Conservation (phyloP, 2,329 filamentous ascomycete genomes). For the Penicillium sp. region DNA sequence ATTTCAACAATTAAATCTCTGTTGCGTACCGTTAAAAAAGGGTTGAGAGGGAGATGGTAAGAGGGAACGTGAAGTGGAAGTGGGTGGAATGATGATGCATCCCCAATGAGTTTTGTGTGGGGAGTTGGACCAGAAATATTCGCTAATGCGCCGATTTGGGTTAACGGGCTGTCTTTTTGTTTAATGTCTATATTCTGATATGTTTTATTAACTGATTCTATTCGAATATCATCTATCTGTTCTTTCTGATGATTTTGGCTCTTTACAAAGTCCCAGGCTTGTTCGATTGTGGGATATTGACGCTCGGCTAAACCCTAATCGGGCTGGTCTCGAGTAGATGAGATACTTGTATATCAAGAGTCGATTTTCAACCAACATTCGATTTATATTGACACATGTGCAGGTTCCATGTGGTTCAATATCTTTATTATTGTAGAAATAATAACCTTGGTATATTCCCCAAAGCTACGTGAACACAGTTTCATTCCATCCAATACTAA, state of each 20-base stretch:
- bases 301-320: slow-evolving; percentile 43
- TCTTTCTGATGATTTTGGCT: not conserved
- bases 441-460: not conserved
- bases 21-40: slow-evolving; percentile 12
- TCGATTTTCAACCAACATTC: not conserved
- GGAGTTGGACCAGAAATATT: slow-evolving; percentile 21
- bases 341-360: not conserved
- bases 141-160: slow-evolving; percentile 19
- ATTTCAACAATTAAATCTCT: not conserved
- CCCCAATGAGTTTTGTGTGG: slow-evolving; percentile 27
- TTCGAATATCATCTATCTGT: not conserved
- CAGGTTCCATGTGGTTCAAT: not conserved
- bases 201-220: not conserved
- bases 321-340: not conserved
- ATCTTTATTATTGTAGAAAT: not conserved
- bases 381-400: not conserved
- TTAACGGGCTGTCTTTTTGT: not conserved
- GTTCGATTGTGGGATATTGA: slow-evolving; percentile 26
- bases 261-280: not conserved
- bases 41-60: slow-evolving; percentile 10
- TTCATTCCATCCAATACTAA: not conserved
- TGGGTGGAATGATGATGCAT: slow-evolving; percentile 18
- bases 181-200: not conserved
- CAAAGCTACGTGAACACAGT: not conserved
- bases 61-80: slow-evolving; percentile 14